Percentiles rank a stretch among this genome's conserved stretches.
Conservation (phyloP, 495 filamentous ascomycete genomes). For the Beverwykella pulmonaria region DNA sequence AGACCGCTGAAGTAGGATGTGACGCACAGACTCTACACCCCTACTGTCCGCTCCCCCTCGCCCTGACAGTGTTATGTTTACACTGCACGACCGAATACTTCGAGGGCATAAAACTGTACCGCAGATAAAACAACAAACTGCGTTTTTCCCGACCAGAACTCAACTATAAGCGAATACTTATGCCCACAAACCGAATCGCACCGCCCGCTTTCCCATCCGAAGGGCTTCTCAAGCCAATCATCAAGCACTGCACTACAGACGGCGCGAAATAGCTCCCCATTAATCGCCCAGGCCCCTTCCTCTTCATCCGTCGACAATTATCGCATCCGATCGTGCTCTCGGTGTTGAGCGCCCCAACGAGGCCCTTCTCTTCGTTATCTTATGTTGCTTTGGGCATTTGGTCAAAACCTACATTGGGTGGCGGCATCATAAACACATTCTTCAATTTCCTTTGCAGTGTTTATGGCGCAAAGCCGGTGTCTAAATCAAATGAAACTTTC, state of each 20-base stretch:
- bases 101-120: slow-evolving; percentile 86
- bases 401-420: too few relatives aligned
- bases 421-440: too few relatives aligned
- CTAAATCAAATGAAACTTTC: too few relatives aligned
- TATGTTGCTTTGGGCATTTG: slow-evolving; percentile 74
- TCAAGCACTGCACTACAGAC: slow-evolving; percentile 68
- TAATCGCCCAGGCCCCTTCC: slow-evolving; percentile 64
- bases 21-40: slow-evolving; percentile 74
- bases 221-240: slow-evolving; percentile 74
- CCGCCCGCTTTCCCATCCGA: slow-evolving; percentile 72
- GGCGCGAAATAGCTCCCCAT: slow-evolving; percentile 80
- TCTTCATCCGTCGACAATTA: slow-evolving; percentile 83
- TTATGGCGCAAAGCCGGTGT: too few relatives aligned
- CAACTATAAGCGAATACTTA: slow-evolving; percentile 74
- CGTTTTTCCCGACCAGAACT: slow-evolving; percentile 82
- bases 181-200: slow-evolving; percentile 72
- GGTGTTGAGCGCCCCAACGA: slow-evolving; percentile 81
- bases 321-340: slow-evolving; percentile 75
- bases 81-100: slow-evolving; percentile 95
- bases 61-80: slow-evolving; percentile 78
- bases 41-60: slow-evolving; percentile 76
- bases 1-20: slow-evolving; percentile 73
- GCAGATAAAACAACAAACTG: slow-evolving; percentile 76
- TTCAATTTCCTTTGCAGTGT: too few relatives aligned
- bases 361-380: slow-evolving; percentile 81